These are phyloP conservation scores for Rhododendron ferrugineum DNA, from an alignment of 148 eudicot genomes.

Conservation along the genomic window DNA sequence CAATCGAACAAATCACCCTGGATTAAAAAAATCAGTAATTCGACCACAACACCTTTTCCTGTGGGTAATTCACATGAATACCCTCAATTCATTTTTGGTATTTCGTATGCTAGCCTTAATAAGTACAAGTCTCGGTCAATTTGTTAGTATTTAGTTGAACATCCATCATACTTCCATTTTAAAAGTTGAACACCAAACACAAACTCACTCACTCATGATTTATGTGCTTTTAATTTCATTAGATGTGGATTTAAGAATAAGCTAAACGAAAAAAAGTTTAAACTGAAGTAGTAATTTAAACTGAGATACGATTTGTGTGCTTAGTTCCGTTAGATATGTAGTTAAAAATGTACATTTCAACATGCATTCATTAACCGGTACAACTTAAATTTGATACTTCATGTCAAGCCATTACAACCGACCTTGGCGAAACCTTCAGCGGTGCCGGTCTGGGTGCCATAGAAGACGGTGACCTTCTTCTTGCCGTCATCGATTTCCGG, in stretches of 20 bases:
- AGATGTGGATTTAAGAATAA: no score
- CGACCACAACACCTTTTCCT: background rate
- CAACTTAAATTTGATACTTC: background rate
- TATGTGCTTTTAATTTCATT: no score
- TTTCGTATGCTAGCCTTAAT: no score
- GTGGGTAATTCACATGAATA: background rate
- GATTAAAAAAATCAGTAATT: background rate
- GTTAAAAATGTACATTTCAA: background rate
- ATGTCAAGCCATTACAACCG: background rate
- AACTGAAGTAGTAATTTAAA: no score
- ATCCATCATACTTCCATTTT: no score
- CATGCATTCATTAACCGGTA: background rate
- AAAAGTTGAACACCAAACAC: no score
- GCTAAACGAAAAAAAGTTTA: background rate
- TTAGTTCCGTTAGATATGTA: background rate
- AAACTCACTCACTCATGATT: no score
- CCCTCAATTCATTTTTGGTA: background rate
- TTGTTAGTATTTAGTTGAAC: no score
- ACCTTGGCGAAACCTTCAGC: constrained; percentile 99
- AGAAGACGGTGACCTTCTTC: constrained; percentile 69
- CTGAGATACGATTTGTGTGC: background rate
- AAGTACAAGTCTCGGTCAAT: no score
- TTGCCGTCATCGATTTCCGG: constrained; percentile 63
- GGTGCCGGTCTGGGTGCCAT: constrained; percentile 93
- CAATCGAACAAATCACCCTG: background rate